A percentile compares a stretch with the other conserved stretches of the same genome.
Conservation (phyloP, 257 asterid genomes). For the Fraxinus anomala region DNA sequence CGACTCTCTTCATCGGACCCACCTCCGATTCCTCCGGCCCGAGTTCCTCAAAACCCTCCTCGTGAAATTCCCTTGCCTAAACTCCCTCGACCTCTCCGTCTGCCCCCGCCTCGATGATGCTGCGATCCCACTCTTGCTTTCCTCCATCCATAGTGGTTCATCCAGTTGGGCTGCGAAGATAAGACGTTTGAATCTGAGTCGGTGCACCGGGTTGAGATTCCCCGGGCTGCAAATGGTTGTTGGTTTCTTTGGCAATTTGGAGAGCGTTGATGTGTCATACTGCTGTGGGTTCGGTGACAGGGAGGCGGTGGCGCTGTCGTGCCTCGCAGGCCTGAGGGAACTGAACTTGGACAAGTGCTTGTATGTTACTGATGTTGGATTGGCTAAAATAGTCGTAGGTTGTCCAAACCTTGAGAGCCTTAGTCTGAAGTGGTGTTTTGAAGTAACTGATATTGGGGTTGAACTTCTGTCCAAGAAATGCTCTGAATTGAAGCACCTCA, state of each 20-base stretch:
- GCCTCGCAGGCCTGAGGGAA: slow-evolving; percentile 45
- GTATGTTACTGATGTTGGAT: slow-evolving; percentile 59
- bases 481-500: slow-evolving; percentile 45
- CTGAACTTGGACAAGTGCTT: slow-evolving; percentile 57
- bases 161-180: slow-evolving; percentile 36
- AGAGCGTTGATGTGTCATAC: slow-evolving; percentile 54
- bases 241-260: slow-evolving; percentile 39
- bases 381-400: slow-evolving; percentile 63
- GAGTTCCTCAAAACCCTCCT: slow-evolving; percentile 56
- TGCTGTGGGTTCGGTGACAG: slow-evolving; percentile 61
- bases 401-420: slow-evolving; percentile 52
- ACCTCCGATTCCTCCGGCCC: slow-evolving; percentile 59
- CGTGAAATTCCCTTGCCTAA: slow-evolving; percentile 41
- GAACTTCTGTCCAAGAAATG: slow-evolving; percentile 60
- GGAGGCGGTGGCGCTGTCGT: slow-evolving; percentile 64
- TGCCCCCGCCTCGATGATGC: slow-evolving; percentile 64
- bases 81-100: slow-evolving; percentile 63
- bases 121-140: slow-evolving; percentile 33
- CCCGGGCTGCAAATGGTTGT: slow-evolving; percentile 45
- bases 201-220: slow-evolving; percentile 52
- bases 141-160: slow-evolving; percentile 7
- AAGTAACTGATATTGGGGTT: slow-evolving; percentile 62
- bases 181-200: slow-evolving; percentile 45
- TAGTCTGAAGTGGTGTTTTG: slow-evolving; percentile 67
- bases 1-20: slow-evolving; percentile 62